Evolutionary conservation across 331 rosid genomes (phyloP), one percentile per base, ranked within the genome.

Genomic region (Malus hybrid): DNA sequence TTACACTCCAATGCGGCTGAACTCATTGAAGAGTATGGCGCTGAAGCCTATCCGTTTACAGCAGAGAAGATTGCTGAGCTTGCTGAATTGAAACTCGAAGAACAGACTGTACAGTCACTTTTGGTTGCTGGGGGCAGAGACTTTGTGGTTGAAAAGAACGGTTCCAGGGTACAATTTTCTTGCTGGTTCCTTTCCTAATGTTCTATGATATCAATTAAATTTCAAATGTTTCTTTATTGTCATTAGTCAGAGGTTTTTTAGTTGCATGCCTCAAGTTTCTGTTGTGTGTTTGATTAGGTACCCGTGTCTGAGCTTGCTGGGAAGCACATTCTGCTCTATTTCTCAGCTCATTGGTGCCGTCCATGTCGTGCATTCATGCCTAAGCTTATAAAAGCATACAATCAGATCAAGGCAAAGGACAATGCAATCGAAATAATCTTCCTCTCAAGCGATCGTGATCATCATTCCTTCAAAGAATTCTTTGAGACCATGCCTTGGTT

Each of bases 281-380:
- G 14, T 44, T 65, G 4, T 64, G n/a, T 65, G 54, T 64, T 69
- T 71, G 31, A 24, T 71, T 61, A 87, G 90, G 79, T 87, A 19
- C 88, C 78, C 0, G 83, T 87, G 39, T 82, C 85, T 55, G 86
- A 76, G 50, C 76, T 86, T 24, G 85, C 78, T 63, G 91, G 91
- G 20, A 85, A 69, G 85, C 80, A 65, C 33, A 36, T 87, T 70
- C 80, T 87, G 61, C 78, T 87, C 6, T 87, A 85, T 63, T 85
- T 80, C 83, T 87, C 88, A 61, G 88, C 91, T 69, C 85, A 82
- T 66, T 84, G 91, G 91, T 84, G 85, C 67, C 80, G 79, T 7
- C 91, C 88, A 8, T 87, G 91, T 19, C 88, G 84, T 39, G 68
- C 77, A 36, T 87, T 87, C 77, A 65, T 83, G 54, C 91, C 91